Evolutionary conservation across 352 stramenopile species (phyloP).

Genomic region (Phytopythium cucurbitacearum): DNA sequence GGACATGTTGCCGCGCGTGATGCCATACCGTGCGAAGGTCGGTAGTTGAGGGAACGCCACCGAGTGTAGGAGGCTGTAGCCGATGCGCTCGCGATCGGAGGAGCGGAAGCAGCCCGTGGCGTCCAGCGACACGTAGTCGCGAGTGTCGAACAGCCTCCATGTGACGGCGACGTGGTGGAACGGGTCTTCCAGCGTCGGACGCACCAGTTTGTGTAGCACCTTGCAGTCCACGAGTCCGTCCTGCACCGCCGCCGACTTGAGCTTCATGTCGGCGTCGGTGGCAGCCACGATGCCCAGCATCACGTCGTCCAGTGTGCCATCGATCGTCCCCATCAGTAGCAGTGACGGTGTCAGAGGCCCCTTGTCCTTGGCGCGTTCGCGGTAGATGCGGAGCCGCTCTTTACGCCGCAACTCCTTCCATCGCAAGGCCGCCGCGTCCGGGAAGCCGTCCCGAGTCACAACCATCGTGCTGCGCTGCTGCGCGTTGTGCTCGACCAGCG

Average conservation of each 20-base stretch:
- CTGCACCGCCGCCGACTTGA: constrained; percentile 24
- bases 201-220: constrained; percentile 23
- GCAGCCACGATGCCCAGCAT: constrained; percentile 25
- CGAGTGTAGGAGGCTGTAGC: constrained; percentile 29
- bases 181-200: constrained; percentile 20
- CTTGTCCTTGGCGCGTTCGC: constrained; percentile 11
- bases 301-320: constrained; percentile 27
- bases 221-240: constrained; percentile 27
- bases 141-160: constrained; percentile 27
- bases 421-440: constrained; percentile 9
- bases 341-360: constrained; percentile 19
- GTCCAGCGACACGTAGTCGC: constrained; percentile 34
- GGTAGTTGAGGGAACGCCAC: constrained; percentile 26
- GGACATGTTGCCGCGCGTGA: constrained; percentile 30
- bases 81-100: constrained; percentile 17
- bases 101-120: constrained; percentile 21
- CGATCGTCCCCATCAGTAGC: constrained; percentile 21
- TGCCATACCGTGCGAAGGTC: constrained; percentile 16
- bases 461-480: constrained; percentile 23
- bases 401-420: constrained; percentile 21
- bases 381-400: constrained; percentile 25
- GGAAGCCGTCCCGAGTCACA: constrained; percentile 21
- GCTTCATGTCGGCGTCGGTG: constrained; percentile 26
- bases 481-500: constrained; percentile 22
- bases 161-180: constrained; percentile 28